Base-by-base conservation (phyloP, 257 asterid species). In the Marsdenia floribunda region DNA sequence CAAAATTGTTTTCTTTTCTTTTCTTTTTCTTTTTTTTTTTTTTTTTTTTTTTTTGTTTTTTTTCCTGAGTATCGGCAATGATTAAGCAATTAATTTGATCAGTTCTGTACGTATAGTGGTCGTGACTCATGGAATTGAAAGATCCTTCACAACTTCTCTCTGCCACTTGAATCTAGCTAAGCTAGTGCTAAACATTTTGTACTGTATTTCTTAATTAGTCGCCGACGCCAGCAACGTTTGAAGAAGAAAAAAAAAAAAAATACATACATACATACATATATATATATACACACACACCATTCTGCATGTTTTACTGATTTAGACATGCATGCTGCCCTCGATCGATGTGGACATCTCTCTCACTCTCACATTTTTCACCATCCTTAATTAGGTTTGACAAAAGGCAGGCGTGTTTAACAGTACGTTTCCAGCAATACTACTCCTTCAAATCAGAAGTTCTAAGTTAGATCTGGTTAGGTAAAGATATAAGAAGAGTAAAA, bases 51-150 rank as follows among this genome's bases (percentile, higher is more conserved):
- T 29, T 29, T 29, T 29, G 0, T 29, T 29, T 29, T 29, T 29
- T 52, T 29, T 37, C 54, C 42, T 38, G 44, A 49, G 21, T 22
- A 50, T 73, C 37, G 79, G 70, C 71, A 59, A 76, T 76, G 75
- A 76, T 70, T 70, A 70, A 76, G 65, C 65, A 76, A 70, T 70
- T 70, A 76, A 76, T 70, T 46, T 61, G 72, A 68, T 40, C 38
- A 44, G 54, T 12, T 26, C 21, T 19, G 67, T 60, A 60, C 42
- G 67, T 14, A n/a, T n/a, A 49, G 59, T 21, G 16, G 10, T 8
- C 10, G 22, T 6, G 76, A 73, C 35, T 26, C 67, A 60, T 60
- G 14, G 14, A 60, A 60, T 11, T 60, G 67, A 29, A 60, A 50
- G 77, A 10, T 49, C 42, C 77, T 15, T 33, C 5, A 35, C 24